Evolutionary conservation across 108 stramenopile species (phyloP).

Genomic region (Cyclotella baltica): DNA sequence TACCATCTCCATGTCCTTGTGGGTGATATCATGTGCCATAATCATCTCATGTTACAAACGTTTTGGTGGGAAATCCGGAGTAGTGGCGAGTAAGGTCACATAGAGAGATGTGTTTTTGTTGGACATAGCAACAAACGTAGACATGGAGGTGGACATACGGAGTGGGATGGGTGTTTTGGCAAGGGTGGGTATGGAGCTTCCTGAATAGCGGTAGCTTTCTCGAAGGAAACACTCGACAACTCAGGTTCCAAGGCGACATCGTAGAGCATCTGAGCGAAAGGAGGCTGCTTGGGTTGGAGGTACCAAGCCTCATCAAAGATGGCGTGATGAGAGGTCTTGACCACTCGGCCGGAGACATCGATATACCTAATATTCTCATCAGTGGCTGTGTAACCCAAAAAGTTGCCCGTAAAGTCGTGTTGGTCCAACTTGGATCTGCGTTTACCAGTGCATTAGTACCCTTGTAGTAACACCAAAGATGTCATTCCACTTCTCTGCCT

Average conservation of each 20-base stretch:
- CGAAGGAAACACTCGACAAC: neutral
- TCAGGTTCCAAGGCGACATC: neutral
- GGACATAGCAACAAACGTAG: no score
- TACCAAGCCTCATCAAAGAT: neutral
- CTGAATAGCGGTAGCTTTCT: neutral
- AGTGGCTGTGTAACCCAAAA: neutral
- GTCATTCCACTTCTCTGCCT: no score
- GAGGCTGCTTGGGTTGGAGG: neutral
- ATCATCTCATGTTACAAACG: neutral
- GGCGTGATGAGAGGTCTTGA: neutral
- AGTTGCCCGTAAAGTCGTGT: constrained; percentile 1
- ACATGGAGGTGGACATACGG: no score
- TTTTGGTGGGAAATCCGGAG: neutral
- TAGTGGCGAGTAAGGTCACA: neutral
- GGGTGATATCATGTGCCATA: neutral
- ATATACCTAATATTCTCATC: constrained; percentile 7
- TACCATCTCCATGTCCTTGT: neutral
- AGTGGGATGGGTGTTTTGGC: no score
- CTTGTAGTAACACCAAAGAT: no score
- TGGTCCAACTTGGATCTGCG: constrained; percentile 7
- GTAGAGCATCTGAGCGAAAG: neutral
- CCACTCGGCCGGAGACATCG: neutral
- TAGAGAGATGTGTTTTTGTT: no score
- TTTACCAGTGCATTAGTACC: neutral
- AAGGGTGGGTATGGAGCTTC: neutral